Base-by-base conservation (phyloP, 306 rosid genomes). In the Coriaria nepalensis region DNA sequence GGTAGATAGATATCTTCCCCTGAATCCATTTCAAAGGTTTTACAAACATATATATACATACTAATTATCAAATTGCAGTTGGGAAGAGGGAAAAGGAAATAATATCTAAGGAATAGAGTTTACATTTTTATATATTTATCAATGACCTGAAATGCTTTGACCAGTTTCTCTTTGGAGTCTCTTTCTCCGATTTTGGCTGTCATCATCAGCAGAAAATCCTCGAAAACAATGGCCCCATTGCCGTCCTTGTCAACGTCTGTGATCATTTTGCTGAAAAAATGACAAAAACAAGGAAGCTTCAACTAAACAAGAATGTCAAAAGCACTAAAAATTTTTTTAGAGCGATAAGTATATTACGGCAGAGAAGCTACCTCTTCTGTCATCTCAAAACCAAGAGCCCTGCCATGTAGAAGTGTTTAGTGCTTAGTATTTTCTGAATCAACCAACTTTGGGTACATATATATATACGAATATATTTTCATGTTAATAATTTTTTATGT, bases 371-470 rank as follows among this genome's bases (percentile, higher is more conserved):
- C 98, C 93, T 81, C 85, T 43, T 90, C 98, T 7, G 94, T 90
- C 98, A 90, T 90, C 79, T 90, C 98, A 62, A 90, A 85, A 44
- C 96, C 98, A 54, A 90, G 96, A 41, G 98, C 98, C 93, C 98
- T 90, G 79, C 48, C 29, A 20, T 20, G 29, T 20, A 3, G 29
- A 20, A 20, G 29, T 20, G 29, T 20, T 20, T 20, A 20, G 29
- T 20, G 29, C 29, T 20, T 20, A 20, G 29, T 20, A 20, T 20
- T 20, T 20, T 20, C 29, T 1, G 47, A 57, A 51, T 35, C 3
- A 50, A 67, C 46, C 50, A 29, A 13, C 13, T 49, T 39, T 36
- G 57, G 44, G 35, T 20, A 45, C 15, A 40, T 29, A n/a, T n/a
- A n/a, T n/a, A n/a, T n/a, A n/a, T n/a, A n/a, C n/a, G n/a, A n/a